Conservation (phyloP, 768 basidiomycete species). For the Trametes cingulata region DNA sequence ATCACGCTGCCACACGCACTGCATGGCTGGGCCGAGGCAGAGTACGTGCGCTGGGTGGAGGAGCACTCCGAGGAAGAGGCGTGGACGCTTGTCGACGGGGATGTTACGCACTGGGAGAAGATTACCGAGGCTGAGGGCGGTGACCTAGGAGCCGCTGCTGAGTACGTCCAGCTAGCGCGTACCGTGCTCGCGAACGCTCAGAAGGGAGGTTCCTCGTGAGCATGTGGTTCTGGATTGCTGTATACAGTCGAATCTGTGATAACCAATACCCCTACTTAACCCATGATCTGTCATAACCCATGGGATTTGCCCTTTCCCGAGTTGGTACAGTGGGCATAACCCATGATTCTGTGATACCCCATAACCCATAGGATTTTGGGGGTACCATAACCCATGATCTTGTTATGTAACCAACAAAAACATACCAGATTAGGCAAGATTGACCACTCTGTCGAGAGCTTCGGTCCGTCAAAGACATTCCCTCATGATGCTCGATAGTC, state of each 20-base stretch:
- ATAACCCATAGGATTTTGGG: too few relatives aligned
- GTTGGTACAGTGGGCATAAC: too few relatives aligned
- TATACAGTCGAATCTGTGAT: background rate
- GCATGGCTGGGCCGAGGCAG: constrained; percentile 93
- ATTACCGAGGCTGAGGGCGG: constrained; percentile 57
- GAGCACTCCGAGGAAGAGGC: constrained; percentile 85
- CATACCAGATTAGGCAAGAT: too few relatives aligned
- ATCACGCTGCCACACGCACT: constrained; percentile 83
- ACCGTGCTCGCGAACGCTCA: constrained; percentile 56
- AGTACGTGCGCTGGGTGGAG: constrained; percentile 95
- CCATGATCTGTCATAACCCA: too few relatives aligned
- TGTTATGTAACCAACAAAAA: too few relatives aligned
- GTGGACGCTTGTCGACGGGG: constrained; percentile 77
- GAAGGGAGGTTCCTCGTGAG: background rate
- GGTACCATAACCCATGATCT: too few relatives aligned
- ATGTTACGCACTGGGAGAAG: constrained; percentile 79
- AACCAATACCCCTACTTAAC: too few relatives aligned
- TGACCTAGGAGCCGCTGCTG: constrained; percentile 46
- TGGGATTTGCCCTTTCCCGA: too few relatives aligned
- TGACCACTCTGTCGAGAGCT: too few relatives aligned
- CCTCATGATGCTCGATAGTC: too few relatives aligned
- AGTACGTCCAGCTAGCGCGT: constrained; percentile 69
- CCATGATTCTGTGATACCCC: too few relatives aligned
- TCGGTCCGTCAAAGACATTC: too few relatives aligned
- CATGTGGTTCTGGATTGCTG: background rate